Percentiles rank a stretch among this genome's conserved stretches.
Conservation (phyloP, 1,284 basidiomycete genomes). For the Ganoderma leucocontextum region DNA sequence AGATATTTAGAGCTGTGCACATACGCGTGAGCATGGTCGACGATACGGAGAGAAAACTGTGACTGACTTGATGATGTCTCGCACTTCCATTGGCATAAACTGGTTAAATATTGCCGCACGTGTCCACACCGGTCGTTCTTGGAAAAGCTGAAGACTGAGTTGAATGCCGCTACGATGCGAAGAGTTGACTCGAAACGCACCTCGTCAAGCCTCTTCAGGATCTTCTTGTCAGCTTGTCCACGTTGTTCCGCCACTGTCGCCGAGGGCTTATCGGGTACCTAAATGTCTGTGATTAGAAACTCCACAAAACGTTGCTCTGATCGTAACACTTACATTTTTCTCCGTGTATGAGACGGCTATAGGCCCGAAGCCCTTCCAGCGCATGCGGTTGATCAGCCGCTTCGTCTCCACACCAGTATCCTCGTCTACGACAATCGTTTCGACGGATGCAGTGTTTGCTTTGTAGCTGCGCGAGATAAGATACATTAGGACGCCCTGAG, state of each 20-base stretch:
- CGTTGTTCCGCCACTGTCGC: slow-evolving; percentile 63
- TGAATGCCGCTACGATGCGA: background rate
- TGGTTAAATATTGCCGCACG: slow-evolving; percentile 86
- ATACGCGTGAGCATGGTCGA: slow-evolving; percentile 5
- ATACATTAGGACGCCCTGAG: background rate
- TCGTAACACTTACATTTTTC: slow-evolving; percentile 50
- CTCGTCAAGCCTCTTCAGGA: slow-evolving; percentile 67
- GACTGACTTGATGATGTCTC: slow-evolving; percentile 76
- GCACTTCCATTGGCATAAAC: slow-evolving; percentile 71
- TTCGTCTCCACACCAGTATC: slow-evolving; percentile 84
- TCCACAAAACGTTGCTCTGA: background rate
- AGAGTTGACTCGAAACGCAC: slow-evolving; percentile 46
- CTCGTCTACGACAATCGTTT: slow-evolving; percentile 69
- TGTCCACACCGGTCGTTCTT: slow-evolving; percentile 89
- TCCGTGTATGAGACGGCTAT: slow-evolving; percentile 76
- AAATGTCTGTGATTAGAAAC: background rate
- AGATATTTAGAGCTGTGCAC: slow-evolving; percentile 71
- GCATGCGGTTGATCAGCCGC: slow-evolving; percentile 79
- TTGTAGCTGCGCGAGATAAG: slow-evolving; percentile 65
- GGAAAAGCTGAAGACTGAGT: slow-evolving; percentile 57
- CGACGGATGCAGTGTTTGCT: slow-evolving; percentile 75
- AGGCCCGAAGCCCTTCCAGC: slow-evolving; percentile 82
- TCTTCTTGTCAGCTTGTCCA: slow-evolving; percentile 61
- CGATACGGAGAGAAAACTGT: background rate
- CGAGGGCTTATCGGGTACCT: slow-evolving; percentile 77